Evolutionary conservation across 75 land plant genomes (phyloP), one percentile per base, ranked within the genome.

Genomic region (Ceratopteris richardii): DNA sequence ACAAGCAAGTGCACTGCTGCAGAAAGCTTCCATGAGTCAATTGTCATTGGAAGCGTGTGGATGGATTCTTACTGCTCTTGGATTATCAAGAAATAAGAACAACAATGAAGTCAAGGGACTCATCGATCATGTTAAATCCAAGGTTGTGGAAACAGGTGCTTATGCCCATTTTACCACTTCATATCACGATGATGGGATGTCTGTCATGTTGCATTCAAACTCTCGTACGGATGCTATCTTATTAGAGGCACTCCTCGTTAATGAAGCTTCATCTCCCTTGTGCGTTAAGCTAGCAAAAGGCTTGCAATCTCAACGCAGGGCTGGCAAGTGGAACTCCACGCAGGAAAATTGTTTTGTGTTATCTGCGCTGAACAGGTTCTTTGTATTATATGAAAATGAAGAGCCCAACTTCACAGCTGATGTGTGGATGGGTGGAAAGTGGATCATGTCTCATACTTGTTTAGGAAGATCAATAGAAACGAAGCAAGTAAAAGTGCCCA

Each of bases 11-110:
- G 12, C 4, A 46, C 14, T 46, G n/a, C 14, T 46, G 48, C 5
- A 46, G n/a, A 46, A 46, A 46, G 48, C 48, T 20, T 46, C 48
- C 12, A 5, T 20, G n/a, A 17, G 4, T 17, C 48, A 46, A n/a
- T 20, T 46, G 14, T n/a, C 48, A 46, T n/a, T 46, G 48, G 48
- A 46, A 46, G 48, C 48, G 4, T 46, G 48, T 46, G 48, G 48
- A 17, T 46, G 48, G 48, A 46, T 46, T 3, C 14, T 46, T 2
- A 46, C 17, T 17, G 48, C 48, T 5, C 48, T 46, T 17, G 21
- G 48, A 2, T 46, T 20, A n/a, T 5, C n/a, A 7, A 4, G 14
- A 14, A 14, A 46, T 5, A 20, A 46, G 21, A 46, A 20, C 4
- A 46, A 3, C 17, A 17, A 5, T 17, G 48, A 46, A 5, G 4